These are phyloP conservation scores for Epichloe sibirici DNA, from an alignment of 2,329 filamentous ascomycete genomes.

Conservation along the genomic window DNA sequence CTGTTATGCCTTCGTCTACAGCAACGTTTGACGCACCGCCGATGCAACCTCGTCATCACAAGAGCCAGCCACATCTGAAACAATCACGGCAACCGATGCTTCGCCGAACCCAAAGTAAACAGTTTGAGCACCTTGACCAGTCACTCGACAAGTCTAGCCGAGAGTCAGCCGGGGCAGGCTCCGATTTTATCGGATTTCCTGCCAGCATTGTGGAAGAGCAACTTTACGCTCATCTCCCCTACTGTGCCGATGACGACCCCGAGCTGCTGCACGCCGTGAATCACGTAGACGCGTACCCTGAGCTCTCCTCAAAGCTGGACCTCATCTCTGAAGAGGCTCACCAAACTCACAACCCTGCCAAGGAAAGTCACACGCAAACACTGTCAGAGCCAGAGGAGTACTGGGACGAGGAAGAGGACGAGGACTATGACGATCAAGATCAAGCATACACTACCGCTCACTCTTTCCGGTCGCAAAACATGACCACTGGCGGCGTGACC, in stretches of 20 bases:
- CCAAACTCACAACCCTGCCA: constrained; percentile 11
- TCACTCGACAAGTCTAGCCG: constrained; percentile 3
- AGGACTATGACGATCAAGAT: constrained; percentile 44
- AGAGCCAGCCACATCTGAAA: constrained; percentile 42
- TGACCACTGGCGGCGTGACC: constrained; percentile 38
- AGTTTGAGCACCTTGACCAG: constrained; percentile 18
- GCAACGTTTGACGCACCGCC: constrained; percentile 12
- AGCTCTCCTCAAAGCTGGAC: constrained; percentile 16
- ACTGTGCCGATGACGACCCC: constrained; percentile 12
- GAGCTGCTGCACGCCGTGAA: constrained; percentile 13
- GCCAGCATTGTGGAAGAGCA: constrained; percentile 5
- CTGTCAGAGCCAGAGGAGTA: constrained; percentile 49
- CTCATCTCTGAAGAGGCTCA: constrained; percentile 21
- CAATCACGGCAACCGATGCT: constrained; percentile 25
- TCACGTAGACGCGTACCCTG: constrained; percentile 13
- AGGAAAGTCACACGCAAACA: constrained; percentile 14
- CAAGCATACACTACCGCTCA: constrained; percentile 69
- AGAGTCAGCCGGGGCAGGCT: neutral
- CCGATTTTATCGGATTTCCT: constrained; percentile 8
- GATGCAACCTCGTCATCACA: constrained; percentile 34
- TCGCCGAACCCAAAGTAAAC: constrained; percentile 33
- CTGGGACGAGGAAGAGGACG: constrained; percentile 70
- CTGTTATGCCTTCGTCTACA: constrained; percentile 1
- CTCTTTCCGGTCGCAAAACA: constrained; percentile 59
- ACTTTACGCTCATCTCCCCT: constrained; percentile 14